These are phyloP conservation scores for Colletotrichum acutatum DNA, from an alignment of 2,329 filamentous ascomycete species.

Conservation along the genomic window DNA sequence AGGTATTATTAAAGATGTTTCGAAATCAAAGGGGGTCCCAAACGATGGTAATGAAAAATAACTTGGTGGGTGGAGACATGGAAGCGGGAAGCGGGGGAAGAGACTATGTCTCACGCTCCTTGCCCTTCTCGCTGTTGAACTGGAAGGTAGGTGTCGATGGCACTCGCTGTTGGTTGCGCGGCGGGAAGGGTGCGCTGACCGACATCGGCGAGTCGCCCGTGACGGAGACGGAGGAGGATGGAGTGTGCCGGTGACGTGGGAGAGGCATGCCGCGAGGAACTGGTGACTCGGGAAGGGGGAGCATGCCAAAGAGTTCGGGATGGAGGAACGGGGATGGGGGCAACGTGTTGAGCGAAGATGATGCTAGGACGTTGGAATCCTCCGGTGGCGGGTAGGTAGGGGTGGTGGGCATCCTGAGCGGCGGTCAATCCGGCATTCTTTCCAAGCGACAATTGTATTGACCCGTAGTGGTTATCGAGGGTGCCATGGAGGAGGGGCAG, in stretches of 20 bases:
- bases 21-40: constrained; percentile 36
- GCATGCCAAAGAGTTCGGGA: constrained; percentile 55
- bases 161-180: constrained; percentile 18
- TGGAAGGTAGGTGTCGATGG: constrained; percentile 16
- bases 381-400: constrained; percentile 57
- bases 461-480: constrained; percentile 50
- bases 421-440: constrained; percentile 64
- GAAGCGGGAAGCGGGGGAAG: constrained; percentile 45
- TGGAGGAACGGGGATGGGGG: constrained; percentile 58
- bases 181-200: constrained; percentile 34
- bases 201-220: constrained; percentile 44
- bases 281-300: constrained; percentile 59
- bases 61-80: constrained; percentile 41
- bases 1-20: constrained; percentile 40
- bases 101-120: constrained; percentile 44
- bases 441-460: constrained; percentile 47
- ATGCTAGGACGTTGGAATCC: constrained; percentile 49
- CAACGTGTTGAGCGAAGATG: constrained; percentile 48
- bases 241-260: constrained; percentile 49
- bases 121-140: constrained; percentile 34
- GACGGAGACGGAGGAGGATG: constrained; percentile 37
- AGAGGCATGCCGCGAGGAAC: constrained; percentile 46
- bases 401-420: constrained; percentile 63
- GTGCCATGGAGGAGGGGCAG: constrained; percentile 45
- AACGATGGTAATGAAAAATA: constrained; percentile 36